Evolutionary conservation across 306 rosid genomes (phyloP).

Genomic region (Adenanthera pavonina): DNA sequence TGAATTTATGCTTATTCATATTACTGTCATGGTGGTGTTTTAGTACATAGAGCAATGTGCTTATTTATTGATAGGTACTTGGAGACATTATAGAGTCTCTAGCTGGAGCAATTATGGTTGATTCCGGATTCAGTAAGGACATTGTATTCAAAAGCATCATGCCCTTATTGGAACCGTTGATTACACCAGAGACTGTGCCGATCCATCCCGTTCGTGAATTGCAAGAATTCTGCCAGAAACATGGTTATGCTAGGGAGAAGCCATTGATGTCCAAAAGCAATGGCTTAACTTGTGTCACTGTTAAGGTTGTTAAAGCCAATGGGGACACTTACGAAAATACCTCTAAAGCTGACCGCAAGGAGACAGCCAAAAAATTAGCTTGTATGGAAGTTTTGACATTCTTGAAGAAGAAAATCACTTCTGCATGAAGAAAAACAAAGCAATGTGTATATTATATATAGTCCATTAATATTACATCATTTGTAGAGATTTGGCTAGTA

Average conservation of each 20-base stretch:
- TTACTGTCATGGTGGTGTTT: slow-evolving; percentile 3
- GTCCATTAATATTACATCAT: no score
- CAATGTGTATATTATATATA: no score
- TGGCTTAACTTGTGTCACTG: slow-evolving; percentile 35
- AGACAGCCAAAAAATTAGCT: slow-evolving; percentile 52
- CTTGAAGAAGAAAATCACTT: slow-evolving; percentile 47
- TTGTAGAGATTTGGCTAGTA: no score
- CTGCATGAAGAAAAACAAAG: not conserved
- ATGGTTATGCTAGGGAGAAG: slow-evolving; percentile 38
- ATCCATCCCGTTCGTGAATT: slow-evolving; percentile 65
- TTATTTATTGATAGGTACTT: slow-evolving; percentile 59
- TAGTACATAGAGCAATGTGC: not conserved
- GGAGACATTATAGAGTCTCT: slow-evolving; percentile 85
- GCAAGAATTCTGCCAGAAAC: slow-evolving; percentile 49
- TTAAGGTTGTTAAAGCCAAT: slow-evolving; percentile 54
- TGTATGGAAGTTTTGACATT: slow-evolving; percentile 57
- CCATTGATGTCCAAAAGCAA: not conserved
- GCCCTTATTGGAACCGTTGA: slow-evolving; percentile 73
- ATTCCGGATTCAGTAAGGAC: slow-evolving; percentile 64
- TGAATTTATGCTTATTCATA: not conserved
- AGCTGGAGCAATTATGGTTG: slow-evolving; percentile 81
- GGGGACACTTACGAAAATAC: slow-evolving; percentile 42
- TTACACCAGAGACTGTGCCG: slow-evolving; percentile 64
- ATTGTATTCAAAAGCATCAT: slow-evolving; percentile 60
- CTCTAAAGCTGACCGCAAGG: slow-evolving; percentile 27